Evolutionary conservation across 2,329 filamentous ascomycete genomes (phyloP).

Genomic region (Penicillium sclerotigenum): DNA sequence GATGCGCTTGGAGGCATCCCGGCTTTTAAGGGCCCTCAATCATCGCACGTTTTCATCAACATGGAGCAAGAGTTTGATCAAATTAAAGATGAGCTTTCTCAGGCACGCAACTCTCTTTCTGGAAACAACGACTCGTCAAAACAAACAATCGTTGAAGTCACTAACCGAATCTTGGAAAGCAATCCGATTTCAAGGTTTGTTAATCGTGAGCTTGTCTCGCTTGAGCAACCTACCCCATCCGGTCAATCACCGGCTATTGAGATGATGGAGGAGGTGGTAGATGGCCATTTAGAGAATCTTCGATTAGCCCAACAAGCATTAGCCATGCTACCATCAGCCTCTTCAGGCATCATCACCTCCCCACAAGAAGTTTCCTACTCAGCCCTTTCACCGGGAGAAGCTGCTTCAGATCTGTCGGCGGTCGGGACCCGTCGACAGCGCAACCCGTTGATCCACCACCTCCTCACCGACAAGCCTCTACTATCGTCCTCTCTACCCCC

Average conservation of each 20-base stretch:
- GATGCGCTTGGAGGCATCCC: conserved; percentile 86
- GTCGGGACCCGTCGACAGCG: conserved; percentile 59
- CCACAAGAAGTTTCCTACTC: conserved; percentile 74
- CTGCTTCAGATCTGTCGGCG: conserved; percentile 40
- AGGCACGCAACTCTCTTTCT: conserved; percentile 22
- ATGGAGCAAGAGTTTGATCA: conserved; percentile 81
- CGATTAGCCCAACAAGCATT: conserved; percentile 68
- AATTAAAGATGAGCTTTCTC: conserved; percentile 61
- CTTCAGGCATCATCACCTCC: conserved; percentile 85
- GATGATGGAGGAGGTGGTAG: conserved; percentile 26
- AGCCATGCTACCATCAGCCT: conserved; percentile 72
- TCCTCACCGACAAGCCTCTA: conserved; percentile 90
- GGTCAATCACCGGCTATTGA: conserved; percentile 5
- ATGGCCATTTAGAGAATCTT: conserved; percentile 67
- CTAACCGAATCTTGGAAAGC: conserved; percentile 28
- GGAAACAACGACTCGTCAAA: conserved; percentile 15
- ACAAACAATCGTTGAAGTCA: conserved; percentile 12
- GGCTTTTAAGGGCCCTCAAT: conserved; percentile 55
- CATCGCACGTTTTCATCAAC: conserved; percentile 83
- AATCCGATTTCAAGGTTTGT: conserved; percentile 48
- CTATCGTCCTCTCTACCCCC: conserved; percentile 87
- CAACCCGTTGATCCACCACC: conserved; percentile 91
- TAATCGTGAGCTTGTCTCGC: conserved; percentile 27
- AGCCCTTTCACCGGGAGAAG: conserved; percentile 30
- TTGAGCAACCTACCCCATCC: conserved; percentile 17